phyloP scores from a whole-genome alignment of 805 yeast species.

The Saccharomycopsis sp. region DNA sequence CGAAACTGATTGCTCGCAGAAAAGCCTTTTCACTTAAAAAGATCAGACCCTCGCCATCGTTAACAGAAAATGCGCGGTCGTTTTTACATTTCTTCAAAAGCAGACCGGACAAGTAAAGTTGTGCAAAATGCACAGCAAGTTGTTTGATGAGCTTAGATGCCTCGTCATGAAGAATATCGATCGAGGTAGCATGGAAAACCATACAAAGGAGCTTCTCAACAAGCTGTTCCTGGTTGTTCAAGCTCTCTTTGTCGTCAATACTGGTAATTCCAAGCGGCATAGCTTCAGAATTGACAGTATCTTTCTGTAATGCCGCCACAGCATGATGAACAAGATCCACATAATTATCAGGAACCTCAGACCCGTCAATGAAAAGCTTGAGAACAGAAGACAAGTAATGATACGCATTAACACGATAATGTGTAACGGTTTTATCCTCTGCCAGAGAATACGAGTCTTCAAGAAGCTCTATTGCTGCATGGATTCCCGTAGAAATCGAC shows the following conservation, averaged over 20 bases:
- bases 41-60: constrained; percentile 72
- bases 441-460: constrained; percentile 51
- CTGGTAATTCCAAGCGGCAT: background rate
- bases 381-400: constrained; percentile 60
- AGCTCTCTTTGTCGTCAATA: constrained; percentile 41
- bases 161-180: constrained; percentile 64
- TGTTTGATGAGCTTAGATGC: constrained; percentile 57
- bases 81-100: constrained; percentile 61
- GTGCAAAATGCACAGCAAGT: constrained; percentile 70
- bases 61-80: constrained; percentile 64
- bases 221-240: constrained; percentile 59
- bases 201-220: constrained; percentile 60
- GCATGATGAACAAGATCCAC: constrained; percentile 42
- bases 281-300: background rate
- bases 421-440: constrained; percentile 33
- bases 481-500: constrained; percentile 76
- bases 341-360: constrained; percentile 35
- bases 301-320: constrained; percentile 34
- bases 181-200: constrained; percentile 67
- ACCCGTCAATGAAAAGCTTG: constrained; percentile 54
- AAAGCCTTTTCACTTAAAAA: constrained; percentile 63
- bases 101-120: constrained; percentile 70
- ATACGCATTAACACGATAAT: constrained; percentile 74
- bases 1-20: constrained; percentile 68
- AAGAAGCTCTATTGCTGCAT: constrained; percentile 68